Base-by-base conservation (phyloP, 2,329 filamentous ascomycete species). In the Colletotrichum echinochloae region DNA sequence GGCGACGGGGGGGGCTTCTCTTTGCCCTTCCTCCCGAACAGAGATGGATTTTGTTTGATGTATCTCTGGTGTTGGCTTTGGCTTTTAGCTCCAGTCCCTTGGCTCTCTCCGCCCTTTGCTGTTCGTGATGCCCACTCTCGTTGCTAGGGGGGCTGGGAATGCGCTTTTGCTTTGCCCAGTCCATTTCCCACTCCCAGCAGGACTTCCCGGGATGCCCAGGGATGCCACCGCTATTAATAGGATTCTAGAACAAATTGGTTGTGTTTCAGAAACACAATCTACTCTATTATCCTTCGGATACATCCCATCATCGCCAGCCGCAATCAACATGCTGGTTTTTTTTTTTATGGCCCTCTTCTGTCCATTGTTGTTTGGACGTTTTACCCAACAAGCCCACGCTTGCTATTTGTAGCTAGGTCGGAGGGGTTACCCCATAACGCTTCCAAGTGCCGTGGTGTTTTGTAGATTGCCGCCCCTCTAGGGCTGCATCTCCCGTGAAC, bases 201-300 rank as follows among this genome's bases (percentile, higher is more conserved):
- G 65, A 59, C 65, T 63, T 51, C 46, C 59, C 60, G 54, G 37
- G 56, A 35, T 16, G 30, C 14, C 37, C 67, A 35, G 66, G 67
- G 67, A 66, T 70, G 56, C 63, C 20, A 35, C 57, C 67, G 16
- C 67, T 70, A 70, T 70, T 70, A 70, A 70, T 70, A 66, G 67
- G 63, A 66, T 66, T 66, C 67, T 54, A 70, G 67, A 70, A 70
- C 67, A 66, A 30, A 70, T 70, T 66, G 51, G 46, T 57, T 5
- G 55, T 44, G 67, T 70, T 70, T 70, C 67, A 66, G 67, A 70
- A 70, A 66, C 67, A 70, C 56, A 28, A 70, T 28, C 51, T 61
- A 66, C 41, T 62, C 39, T 62, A 70, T 62, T 59, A 57, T 66
- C 63, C 56, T 57, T 62, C 63, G 63, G 44, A 70, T 49, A 46